Evolutionary conservation across 2,329 filamentous ascomycete species (phyloP), one percentile per base, ranked within the genome.

Genomic region (Parascedosporium putredinis): DNA sequence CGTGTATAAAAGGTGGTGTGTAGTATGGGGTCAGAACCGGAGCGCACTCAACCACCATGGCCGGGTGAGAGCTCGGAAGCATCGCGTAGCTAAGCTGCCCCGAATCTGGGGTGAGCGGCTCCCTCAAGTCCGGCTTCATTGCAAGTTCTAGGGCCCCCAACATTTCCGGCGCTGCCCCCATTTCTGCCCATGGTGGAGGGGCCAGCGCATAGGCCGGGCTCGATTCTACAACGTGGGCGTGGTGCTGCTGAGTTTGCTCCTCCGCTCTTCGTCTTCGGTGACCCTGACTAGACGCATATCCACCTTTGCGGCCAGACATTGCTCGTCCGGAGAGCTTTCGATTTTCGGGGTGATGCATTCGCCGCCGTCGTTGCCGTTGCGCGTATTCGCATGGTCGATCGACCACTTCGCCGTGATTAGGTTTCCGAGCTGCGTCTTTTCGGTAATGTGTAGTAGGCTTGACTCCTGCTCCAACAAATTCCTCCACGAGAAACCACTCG

Each of bases 371-470:
- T 31, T 31, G 27, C 27, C 27, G 27, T 31, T 31, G 27, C 7
- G 27, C 12, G 12, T 12, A 12, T 6, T 6, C 27, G 12, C 7
- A 31, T 31, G n/a, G n/a, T n/a, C n/a, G n/a, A n/a, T n/a, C n/a
- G n/a, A n/a, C n/a, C n/a, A n/a, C n/a, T n/a, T n/a, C n/a, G n/a
- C n/a, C n/a, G n/a, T n/a, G n/a, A n/a, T n/a, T n/a, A n/a, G n/a
- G n/a, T n/a, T n/a, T n/a, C n/a, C 45, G 31, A 20, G 36, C 27
- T 7, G 27, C 81, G 7, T 71, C 60, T 50, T 79, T 31, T 31
- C 27, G 6, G 27, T 31, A 31, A 31, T 31, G 6, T 12, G 27
- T 31, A 31, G 27, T 31, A 12, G 27, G 27, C 27, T 7, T 6
- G 6, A 31, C 27, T 7, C 27, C 27, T 6, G 27, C 12, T 31